Evolutionary conservation across 441 rosid genomes (phyloP).

Genomic region (Populus hybrid): DNA sequence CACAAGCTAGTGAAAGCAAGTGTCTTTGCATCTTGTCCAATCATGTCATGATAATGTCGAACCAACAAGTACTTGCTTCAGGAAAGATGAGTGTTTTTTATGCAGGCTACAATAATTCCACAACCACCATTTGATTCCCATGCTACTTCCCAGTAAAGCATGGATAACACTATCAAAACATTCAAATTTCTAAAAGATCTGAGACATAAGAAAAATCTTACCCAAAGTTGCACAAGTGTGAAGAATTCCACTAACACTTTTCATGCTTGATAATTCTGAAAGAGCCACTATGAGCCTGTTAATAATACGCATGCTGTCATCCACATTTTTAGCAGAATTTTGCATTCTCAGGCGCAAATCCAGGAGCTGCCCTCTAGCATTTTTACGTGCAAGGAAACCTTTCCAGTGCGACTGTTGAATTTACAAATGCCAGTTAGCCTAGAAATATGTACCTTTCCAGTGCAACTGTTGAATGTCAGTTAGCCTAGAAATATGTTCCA

Average conservation of each 20-base stretch:
- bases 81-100: background rate
- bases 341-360: constrained; percentile 66
- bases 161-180: background rate
- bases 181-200: background rate
- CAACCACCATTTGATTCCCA: background rate
- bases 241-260: constrained; percentile 77
- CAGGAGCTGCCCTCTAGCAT: constrained; percentile 50
- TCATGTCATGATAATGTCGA: too few relatives aligned
- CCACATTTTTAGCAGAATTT: constrained; percentile 72
- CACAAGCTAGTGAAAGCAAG: background rate
- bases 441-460: constrained; percentile 56
- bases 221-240: constrained; percentile 81
- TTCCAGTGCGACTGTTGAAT: constrained; percentile 68
- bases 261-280: constrained; percentile 69
- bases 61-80: background rate
- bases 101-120: background rate
- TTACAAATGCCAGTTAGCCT: constrained; percentile 4
- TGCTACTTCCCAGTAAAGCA: background rate
- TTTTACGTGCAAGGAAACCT: constrained; percentile 74
- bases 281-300: constrained; percentile 77
- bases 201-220: constrained; percentile 20
- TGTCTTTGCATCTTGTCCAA: background rate
- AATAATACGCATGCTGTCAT: constrained; percentile 74
- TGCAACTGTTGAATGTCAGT: constrained; percentile 42
- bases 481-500: too few relatives aligned